Evolutionary conservation across 805 yeast species (phyloP), one percentile per base, ranked within the genome.

Genomic region (Yarrowia porcina): DNA sequence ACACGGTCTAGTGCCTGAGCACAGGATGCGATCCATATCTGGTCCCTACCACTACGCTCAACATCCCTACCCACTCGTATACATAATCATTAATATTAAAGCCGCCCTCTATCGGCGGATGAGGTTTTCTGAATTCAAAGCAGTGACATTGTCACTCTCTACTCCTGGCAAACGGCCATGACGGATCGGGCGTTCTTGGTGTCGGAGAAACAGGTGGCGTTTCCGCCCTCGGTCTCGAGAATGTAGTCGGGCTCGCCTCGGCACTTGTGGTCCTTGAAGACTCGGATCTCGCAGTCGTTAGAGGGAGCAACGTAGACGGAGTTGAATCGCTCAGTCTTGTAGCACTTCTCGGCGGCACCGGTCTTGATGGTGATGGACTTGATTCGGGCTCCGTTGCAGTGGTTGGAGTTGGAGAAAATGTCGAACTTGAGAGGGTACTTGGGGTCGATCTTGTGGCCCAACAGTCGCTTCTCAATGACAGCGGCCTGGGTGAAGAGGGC

Each of bases 381-480:
- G 62, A 45, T 60, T 35, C 61, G 41, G 25, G 63, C 63, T 8
- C 63, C 63, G 61, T 60, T 60, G 61, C 61, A 56, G 47, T 41
- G 47, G 49, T 56, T 56, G 61, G 61, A 56, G 61, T 56, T 56
- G 61, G 61, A 56, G 61, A 56, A 56, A 23, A 56, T 41, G 49
- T 56, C 61, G 21, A 56, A 27, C 61, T 56, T 56, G 61, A 41
- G 49, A 20, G 61, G 49, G 61, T 56, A 56, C 61, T 56, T 38
- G 61, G 47, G 49, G 61, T 56, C 49, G 38, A 56, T 41, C 49
- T 56, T 56, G 49, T 39, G 35, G 47, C 49, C 49, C 20, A 56
- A 36, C 10, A 30, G 38, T 10, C 61, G 61, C 61, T 56, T 41
- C 36, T 39, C 47, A 18, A 56, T 39, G 39, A 32, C 47, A 20